A percentile compares a stretch with the other conserved stretches of the same genome.
Conservation (phyloP, 2,329 filamentous ascomycete species). For the Beauveria brongniartii region DNA sequence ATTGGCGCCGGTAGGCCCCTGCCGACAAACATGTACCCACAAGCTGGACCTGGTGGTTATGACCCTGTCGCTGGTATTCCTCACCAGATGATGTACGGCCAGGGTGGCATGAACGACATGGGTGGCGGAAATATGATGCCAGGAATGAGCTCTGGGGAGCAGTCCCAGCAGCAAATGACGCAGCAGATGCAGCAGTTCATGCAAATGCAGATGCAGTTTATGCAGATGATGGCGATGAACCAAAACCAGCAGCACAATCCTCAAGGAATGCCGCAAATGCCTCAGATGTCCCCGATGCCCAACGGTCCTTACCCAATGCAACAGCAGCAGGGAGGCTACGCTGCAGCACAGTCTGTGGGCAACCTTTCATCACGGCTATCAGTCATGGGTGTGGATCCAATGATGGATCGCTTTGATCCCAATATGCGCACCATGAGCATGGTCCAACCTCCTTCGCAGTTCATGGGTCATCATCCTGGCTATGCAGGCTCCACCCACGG, state of each 20-base stretch:
- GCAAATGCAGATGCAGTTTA: slow-evolving; percentile 93
- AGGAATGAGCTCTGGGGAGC: slow-evolving; percentile 54
- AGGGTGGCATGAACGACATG: slow-evolving; percentile 24
- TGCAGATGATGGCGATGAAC: slow-evolving; percentile 65
- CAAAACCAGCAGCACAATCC: slow-evolving; percentile 21
- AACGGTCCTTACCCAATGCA: slow-evolving; percentile 18
- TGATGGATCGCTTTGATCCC: slow-evolving; percentile 35
- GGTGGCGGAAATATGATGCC: slow-evolving; percentile 13
- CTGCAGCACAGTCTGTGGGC: slow-evolving; percentile 33
- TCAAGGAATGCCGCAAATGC: slow-evolving; percentile 23
- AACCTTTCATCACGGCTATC: slow-evolving; percentile 37
- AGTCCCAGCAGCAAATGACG: slow-evolving; percentile 70
- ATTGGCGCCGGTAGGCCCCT: slow-evolving; percentile 41
- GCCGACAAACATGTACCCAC: slow-evolving; percentile 27
- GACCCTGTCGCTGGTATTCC: slow-evolving; percentile 44
- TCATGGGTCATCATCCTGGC: slow-evolving; percentile 38
- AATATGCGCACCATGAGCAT: slow-evolving; percentile 72
- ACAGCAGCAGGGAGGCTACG: slow-evolving; percentile 19
- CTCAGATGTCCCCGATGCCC: slow-evolving; percentile 25
- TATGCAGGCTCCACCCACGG: slow-evolving; percentile 23
- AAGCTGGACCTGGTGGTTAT: slow-evolving; percentile 29
- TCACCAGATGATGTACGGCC: slow-evolving; percentile 32
- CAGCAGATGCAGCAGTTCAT: slow-evolving; percentile 83
- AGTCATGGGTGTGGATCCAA: slow-evolving; percentile 36
- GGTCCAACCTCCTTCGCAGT: slow-evolving; percentile 62